Base-by-base conservation (phyloP, 179 eudicot species). In the Silene vulgaris region DNA sequence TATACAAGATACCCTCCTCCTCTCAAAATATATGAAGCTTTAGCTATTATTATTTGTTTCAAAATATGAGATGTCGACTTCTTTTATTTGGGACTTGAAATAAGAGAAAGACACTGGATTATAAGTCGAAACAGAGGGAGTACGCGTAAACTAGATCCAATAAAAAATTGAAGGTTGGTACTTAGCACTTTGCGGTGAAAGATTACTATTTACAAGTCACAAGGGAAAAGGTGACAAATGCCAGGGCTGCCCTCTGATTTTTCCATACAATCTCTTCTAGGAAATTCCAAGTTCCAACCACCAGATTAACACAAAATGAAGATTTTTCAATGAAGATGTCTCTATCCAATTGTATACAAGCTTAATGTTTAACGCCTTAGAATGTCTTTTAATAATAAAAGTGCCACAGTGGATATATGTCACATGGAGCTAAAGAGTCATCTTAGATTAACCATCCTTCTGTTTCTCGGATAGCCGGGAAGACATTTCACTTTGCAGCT, bases 111-210 rank as follows among this genome's bases (percentile, higher is more conserved):
- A 67, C 14, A 19, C 60, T 6, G 3, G 71, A 37, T 21, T 5
- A 64, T 37, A 67, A 16, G 5, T 17, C n/a, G 23, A 30, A 65
- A 32, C 48, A 28, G 43, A 35, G 71, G 50, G 50, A 67, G 50
- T 35, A 17, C 4, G 1, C 37, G 6, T 17, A 17, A 67, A 43
- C 50, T n/a, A 16, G 6, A 28, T 21, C 30, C 6, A 63, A 3
- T n/a, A 67, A 23, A 7, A 35, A 35, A 5, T 67, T 67, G 26
- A 67, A 35, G 50, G 50, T 69, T 23, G 14, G 17, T 17, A 17
- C 9, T 69, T 8, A 69, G 72, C 57, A 69, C 9, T 69, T 8
- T 45, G 72, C 57, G 45, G 17, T 20, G 72, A 14, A 65, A 69
- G 57, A 52, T 20, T 69, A 43, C 72, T 45, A 8, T 17, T 43